Conservation (phyloP, 2,329 filamentous ascomycete species). For the Byssothecium circinans region DNA sequence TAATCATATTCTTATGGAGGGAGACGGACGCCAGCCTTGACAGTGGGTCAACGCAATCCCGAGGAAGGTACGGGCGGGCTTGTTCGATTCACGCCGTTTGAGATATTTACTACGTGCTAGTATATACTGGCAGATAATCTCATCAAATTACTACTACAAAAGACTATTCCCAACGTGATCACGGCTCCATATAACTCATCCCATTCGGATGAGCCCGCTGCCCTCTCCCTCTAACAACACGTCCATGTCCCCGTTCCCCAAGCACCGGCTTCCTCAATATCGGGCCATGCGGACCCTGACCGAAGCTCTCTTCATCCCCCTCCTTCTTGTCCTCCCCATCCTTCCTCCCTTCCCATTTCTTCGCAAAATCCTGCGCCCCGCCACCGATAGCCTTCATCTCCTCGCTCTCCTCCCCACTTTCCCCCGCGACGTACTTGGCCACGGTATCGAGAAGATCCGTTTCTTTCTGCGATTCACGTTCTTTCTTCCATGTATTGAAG, state of each 20-base stretch:
- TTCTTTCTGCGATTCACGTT: slow-evolving; percentile 25
- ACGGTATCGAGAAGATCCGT: slow-evolving; percentile 21
- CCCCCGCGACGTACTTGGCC: slow-evolving; percentile 26
- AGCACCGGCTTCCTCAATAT: slow-evolving; percentile 22
- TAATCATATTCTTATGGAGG: no score
- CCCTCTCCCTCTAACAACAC: slow-evolving; percentile 20
- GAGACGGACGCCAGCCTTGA: no score
- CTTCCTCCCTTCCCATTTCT: slow-evolving; percentile 21
- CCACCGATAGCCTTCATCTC: slow-evolving; percentile 37
- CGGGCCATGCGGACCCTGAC: slow-evolving; percentile 13
- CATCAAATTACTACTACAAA: no score
- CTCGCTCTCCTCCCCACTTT: slow-evolving; percentile 22
- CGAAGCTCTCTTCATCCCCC: not conserved
- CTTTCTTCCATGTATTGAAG: slow-evolving; percentile 46
- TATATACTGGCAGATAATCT: no score
- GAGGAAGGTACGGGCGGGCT: no score
- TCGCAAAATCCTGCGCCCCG: slow-evolving; percentile 35
- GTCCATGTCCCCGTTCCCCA: slow-evolving; percentile 34
- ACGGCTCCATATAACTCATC: slow-evolving; percentile 24
- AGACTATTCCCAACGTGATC: no score
- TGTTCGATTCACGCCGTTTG: no score
- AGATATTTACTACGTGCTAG: no score
- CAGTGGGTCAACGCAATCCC: no score
- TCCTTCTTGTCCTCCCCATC: slow-evolving; percentile 1
- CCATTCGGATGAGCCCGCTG: slow-evolving; percentile 9